Evolutionary conservation across 2,329 filamentous ascomycete genomes (phyloP).

Genomic region (Colletotrichum theobromicola): DNA sequence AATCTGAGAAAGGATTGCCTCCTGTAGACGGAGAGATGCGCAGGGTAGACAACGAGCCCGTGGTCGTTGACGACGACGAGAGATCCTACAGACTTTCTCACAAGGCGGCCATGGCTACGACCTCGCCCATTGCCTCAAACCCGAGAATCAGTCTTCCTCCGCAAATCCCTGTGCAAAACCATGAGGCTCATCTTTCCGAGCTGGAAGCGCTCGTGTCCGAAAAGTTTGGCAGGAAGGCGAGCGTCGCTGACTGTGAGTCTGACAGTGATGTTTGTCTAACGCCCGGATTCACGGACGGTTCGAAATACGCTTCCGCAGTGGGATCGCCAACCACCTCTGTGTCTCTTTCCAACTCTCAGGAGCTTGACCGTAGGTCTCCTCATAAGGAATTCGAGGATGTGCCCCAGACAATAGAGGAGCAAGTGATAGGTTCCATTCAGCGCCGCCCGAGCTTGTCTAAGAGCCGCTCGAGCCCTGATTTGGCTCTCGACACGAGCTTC

Average conservation of each 20-base stretch:
- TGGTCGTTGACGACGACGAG: slow-evolving; percentile 18
- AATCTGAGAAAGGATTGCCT: slow-evolving; percentile 40
- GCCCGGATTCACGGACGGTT: not conserved
- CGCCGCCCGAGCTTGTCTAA: slow-evolving; percentile 21
- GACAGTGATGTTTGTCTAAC: slow-evolving; percentile 15
- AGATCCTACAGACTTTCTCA: slow-evolving; percentile 16
- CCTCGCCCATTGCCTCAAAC: not conserved
- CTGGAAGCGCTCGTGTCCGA: slow-evolving; percentile 17
- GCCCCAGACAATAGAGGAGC: not conserved
- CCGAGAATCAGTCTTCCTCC: slow-evolving; percentile 15
- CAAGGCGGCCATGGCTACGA: not conserved
- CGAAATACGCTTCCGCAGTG: not conserved
- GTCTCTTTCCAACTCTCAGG: not conserved
- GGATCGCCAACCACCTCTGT: slow-evolving; percentile 1
- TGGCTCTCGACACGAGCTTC: slow-evolving; percentile 30
- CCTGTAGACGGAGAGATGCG: slow-evolving; percentile 17
- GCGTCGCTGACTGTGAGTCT: slow-evolving; percentile 12
- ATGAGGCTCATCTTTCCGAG: slow-evolving; percentile 9
- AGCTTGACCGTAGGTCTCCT: not conserved
- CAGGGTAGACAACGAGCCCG: slow-evolving; percentile 7
- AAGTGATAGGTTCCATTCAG: not conserved
- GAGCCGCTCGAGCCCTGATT: slow-evolving; percentile 28
- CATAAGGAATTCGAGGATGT: not conserved
- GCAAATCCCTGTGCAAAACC: slow-evolving; percentile 8
- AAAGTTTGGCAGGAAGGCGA: slow-evolving; percentile 11